Percentiles rank a stretch among this genome's conserved stretches.
phyloP scores from a whole-genome alignment of 192 early-diverging fungal species.

The Linnemannia schmuckeri region DNA sequence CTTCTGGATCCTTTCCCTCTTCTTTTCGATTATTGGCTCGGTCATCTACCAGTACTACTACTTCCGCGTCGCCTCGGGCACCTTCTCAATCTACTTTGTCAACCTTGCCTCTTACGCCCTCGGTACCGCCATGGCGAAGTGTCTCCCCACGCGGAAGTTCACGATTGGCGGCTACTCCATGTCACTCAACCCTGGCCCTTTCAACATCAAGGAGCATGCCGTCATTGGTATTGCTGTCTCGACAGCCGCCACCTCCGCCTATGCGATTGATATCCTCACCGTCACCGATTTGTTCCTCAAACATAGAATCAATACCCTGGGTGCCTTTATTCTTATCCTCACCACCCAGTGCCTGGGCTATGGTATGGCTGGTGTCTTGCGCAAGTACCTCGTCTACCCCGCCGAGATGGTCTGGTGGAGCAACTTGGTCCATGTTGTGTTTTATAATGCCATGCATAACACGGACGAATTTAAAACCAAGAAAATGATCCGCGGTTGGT shows the following conservation, averaged over 20 bases:
- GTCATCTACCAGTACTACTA: conserved; percentile 57
- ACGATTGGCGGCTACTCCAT: conserved; percentile 13
- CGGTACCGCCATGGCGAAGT: conserved; percentile 39
- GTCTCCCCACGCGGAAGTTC: conserved; percentile 3
- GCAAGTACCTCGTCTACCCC: conserved; percentile 84
- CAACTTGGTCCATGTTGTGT: conserved; percentile 68
- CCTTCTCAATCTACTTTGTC: conserved; percentile 55
- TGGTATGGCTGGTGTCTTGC: conserved; percentile 81
- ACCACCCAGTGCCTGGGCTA: conserved; percentile 73
- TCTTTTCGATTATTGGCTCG: conserved; percentile 54
- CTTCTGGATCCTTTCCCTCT: conserved; percentile 62
- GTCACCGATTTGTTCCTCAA: conserved; percentile 29
- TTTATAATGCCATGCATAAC: conserved; percentile 62
- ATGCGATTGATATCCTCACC: conserved; percentile 57
- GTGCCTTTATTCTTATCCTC: conserved; percentile 60
- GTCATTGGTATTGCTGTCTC: conserved; percentile 68
- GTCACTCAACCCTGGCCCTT: conserved; percentile 57
- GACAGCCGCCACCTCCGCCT: conserved; percentile 62
- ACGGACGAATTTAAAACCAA: conserved; percentile 36
- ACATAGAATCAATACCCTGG: conserved; percentile 21
- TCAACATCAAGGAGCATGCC: conserved; percentile 79
- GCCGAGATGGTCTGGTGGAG: conserved; percentile 90
- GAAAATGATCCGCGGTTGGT: conserved; percentile 30
- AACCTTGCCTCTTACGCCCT: conserved; percentile 44
- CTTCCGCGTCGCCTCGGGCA: conserved; percentile 47